Evolutionary conservation across 2,329 filamentous ascomycete genomes (phyloP), one percentile per base, ranked within the genome.

Genomic region (Lasiodiplodia gonubiensis): DNA sequence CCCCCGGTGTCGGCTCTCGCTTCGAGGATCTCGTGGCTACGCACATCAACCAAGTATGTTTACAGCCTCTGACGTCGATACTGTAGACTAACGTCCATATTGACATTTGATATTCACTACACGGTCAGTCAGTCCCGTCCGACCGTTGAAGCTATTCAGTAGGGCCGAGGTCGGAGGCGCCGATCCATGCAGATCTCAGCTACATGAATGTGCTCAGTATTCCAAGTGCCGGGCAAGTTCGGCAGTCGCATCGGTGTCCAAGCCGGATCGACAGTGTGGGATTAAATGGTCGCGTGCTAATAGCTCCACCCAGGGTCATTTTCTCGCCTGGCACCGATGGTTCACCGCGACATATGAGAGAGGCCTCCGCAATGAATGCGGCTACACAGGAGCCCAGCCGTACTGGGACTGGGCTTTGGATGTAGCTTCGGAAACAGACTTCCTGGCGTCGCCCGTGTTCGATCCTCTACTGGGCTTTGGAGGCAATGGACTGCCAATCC

Each of bases 21-120:
- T 78, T 76, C 64, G 78, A 80, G 67, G 77, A 79, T 63, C 78
- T 76, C 61, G 76, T 78, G 1, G 76, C 73, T 11, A 76, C 74
- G 18, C 76, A 79, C 61, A 75, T 78, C 70, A 74, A 75, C 48
- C 72, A 77, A 52, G 78, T 76, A 3, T 12, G 72, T 6, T 69
- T 59, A 0, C 77, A 76, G 57, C 11, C 18, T 25, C 18, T n/a
- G 25, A 14, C 42, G 11, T 48, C 18, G 18, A 61, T 10, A 23
- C 57, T 35, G 18, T 18, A 18, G 18, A 39, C 52, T 25, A 35
- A 61, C 27, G 49, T 46, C 33, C 12, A 46, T 53, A 21, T 46
- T 18, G 51, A 61, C 57, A 12, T 61, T 61, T 35, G 23, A 30
- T 21, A 63, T 63, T 25, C 59, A 63, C 27, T 63, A 63, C 23